Conservation (phyloP, 202 grass and related monocot species). For the Carex sylvatica region DNA sequence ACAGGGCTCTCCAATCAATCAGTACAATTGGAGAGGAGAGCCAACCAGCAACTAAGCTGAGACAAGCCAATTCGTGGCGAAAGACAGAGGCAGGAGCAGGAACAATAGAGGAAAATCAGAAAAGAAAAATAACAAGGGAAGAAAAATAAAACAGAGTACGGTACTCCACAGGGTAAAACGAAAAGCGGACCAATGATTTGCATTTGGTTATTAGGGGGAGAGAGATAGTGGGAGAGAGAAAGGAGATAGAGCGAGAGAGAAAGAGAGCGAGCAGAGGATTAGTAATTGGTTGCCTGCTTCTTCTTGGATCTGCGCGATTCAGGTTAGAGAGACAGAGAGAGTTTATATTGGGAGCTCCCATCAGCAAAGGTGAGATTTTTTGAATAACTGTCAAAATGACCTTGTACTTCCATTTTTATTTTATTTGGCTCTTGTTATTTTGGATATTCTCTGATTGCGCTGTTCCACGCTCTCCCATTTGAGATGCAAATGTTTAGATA, state of each 20-base stretch:
- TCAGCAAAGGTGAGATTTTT: constrained; percentile 15
- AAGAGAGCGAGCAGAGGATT: not conserved
- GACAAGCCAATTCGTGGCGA: not conserved
- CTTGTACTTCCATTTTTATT: not conserved
- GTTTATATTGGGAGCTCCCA: constrained; percentile 1
- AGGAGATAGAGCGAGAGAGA: not conserved
- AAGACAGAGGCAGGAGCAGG: not conserved
- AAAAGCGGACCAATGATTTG: constrained; percentile 18
- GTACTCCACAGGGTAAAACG: not conserved
- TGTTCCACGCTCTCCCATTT: not conserved
- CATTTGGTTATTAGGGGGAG: not conserved
- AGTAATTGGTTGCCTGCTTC: constrained; percentile 14
- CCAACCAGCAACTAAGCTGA: not conserved
- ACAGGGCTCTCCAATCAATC: too few relatives aligned
- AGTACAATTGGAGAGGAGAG: not conserved
- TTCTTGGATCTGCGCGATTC: constrained; percentile 17
- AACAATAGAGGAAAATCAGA: not conserved
- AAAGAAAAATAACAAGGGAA: constrained; percentile 10
- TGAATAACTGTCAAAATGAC: not conserved
- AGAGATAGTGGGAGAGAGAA: constrained; percentile 18
- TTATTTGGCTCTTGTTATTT: not conserved
- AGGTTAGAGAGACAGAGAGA: constrained; percentile 7
- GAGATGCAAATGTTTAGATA: constrained; percentile 1
- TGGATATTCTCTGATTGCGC: not conserved
- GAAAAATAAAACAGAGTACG: constrained; percentile 26